Base-by-base conservation (phyloP, 176 grass and related monocot genomes). In the Lolium perenne region DNA sequence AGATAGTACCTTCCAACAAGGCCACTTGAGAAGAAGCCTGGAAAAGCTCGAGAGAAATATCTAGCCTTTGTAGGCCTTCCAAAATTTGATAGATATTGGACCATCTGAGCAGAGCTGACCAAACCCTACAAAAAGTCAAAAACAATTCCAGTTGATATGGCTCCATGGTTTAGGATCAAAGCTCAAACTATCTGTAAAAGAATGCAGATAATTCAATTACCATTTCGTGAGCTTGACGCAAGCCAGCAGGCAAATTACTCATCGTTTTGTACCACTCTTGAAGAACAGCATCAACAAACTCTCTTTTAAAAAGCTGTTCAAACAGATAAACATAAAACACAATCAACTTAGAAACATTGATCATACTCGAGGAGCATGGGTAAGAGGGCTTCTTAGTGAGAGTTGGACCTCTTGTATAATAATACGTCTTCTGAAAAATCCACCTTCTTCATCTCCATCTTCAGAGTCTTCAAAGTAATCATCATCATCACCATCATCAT, bases 211-310 rank as follows among this genome's bases (percentile, higher is more conserved):
- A 26, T 26, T 57, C 4, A 2, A 16, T 94, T 94, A 94, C 93
- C 90, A 94, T 81, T 82, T 94, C 93, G 49, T 90, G 88, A 89
- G 93, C 93, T 91, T 94, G 93, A n/a, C 93, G 81, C 29, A 94
- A 82, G 6, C 93, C 93, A 85, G 87, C 85, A 57, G 93, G 93
- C 82, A 94, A 83, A 73, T 83, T 92, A 70, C 67, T 77, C 72
- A 92, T 87, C 11, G 87, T 90, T 87, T 92, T 94, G 77, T 89
- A 89, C 93, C 93, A 94, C 56, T 94, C 93, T 74, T 94, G 87
- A 83, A 94, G 87, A 50, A 94, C 90, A 50, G 93, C 93, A 86
- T 94, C 93, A 63, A 94, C 85, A 77, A 94, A 92, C n/a, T 94
- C 72, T 76, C 78, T 94, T 73, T 94, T 88, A 71, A 94, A 90